Percentiles rank a stretch among this genome's conserved stretches.
phyloP scores from a whole-genome alignment of 148 eudicot genomes.

The Persicaria maculosa region DNA sequence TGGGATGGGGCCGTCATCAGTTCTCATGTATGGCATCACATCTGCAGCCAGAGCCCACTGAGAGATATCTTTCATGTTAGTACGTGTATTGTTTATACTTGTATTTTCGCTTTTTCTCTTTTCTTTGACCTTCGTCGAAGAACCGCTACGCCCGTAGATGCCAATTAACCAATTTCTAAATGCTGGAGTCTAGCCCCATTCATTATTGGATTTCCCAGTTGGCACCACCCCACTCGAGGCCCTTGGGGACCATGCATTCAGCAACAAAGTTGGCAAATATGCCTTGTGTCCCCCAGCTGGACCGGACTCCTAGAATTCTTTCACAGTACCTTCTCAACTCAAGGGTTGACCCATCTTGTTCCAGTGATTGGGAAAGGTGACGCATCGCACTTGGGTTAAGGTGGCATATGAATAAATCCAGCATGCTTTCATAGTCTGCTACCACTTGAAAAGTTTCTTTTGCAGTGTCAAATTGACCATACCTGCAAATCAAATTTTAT shows the following conservation, averaged over 20 bases:
- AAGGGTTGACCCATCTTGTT: slow-evolving; percentile 76
- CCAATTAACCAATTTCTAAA: no score
- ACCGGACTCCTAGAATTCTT: slow-evolving; percentile 85
- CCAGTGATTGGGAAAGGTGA: slow-evolving; percentile 88
- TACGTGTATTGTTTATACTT: slow-evolving; percentile 90
- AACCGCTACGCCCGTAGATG: no score
- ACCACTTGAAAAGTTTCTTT: slow-evolving; percentile 95
- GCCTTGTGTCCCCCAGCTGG: slow-evolving; percentile 99
- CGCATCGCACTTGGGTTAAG: slow-evolving; percentile 98
- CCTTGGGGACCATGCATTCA: slow-evolving; percentile 98
- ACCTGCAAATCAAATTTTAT: slow-evolving; percentile 42
- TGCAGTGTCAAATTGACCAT: slow-evolving; percentile 97
- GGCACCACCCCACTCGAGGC: slow-evolving; percentile 98
- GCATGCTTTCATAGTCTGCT: slow-evolving; percentile 89
- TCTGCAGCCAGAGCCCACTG: slow-evolving; percentile 95
- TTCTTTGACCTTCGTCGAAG: no score
- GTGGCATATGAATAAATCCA: slow-evolving; percentile 93
- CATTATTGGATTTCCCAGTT: slow-evolving; percentile 99
- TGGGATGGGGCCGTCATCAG: slow-evolving; percentile 86
- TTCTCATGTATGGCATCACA: slow-evolving; percentile 97
- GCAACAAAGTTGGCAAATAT: slow-evolving; percentile 99
- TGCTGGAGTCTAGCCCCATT: no score
- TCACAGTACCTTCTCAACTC: slow-evolving; percentile 88
- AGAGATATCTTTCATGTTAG: slow-evolving; percentile 69
- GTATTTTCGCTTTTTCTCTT: no score